phyloP scores from a whole-genome alignment of 441 rosid species.

The Gossypium trilobum region DNA sequence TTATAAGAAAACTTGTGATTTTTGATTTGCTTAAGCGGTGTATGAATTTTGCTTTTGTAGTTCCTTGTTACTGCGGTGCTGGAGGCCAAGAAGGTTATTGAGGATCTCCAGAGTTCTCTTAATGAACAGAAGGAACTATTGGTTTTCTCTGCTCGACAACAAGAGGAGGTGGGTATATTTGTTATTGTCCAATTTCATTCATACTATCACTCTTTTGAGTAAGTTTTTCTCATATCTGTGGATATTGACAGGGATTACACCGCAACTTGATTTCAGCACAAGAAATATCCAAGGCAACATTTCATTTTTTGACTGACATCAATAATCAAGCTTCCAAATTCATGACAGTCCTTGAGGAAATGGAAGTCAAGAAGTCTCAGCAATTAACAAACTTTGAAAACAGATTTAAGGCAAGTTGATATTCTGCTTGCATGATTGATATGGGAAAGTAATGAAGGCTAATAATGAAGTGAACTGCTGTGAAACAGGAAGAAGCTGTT shows the following conservation, averaged over 20 bases:
- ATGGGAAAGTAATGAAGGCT: not conserved
- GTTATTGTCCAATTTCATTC: not conserved
- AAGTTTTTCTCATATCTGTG: not conserved
- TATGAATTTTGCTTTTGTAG: constrained; percentile 28
- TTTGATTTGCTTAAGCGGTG: not conserved
- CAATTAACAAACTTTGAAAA: constrained; percentile 49
- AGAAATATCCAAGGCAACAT: constrained; percentile 41
- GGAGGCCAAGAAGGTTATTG: constrained; percentile 49
- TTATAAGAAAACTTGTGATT: not conserved
- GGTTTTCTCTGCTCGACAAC: constrained; percentile 47
- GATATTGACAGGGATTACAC: constrained; percentile 40
- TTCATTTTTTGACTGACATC: constrained; percentile 46
- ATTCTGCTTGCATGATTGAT: constrained; percentile 9
- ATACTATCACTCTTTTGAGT: not conserved
- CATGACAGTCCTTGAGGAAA: constrained; percentile 36
- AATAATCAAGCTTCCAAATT: constrained; percentile 45
- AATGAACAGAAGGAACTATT: constrained; percentile 51
- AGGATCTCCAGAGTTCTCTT: constrained; percentile 51
- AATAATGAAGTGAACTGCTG: constrained; percentile 7
- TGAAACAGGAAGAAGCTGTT: constrained; percentile 64
- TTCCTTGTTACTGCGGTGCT: constrained; percentile 37
- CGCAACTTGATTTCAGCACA: constrained; percentile 50
- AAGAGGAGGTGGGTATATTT: constrained; percentile 47
- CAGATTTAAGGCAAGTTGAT: constrained; percentile 44
- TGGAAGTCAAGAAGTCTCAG: constrained; percentile 38